Percentiles rank a stretch among this genome's conserved stretches.
Evolutionary conservation across 345 rosid genomes (phyloP).

Genomic region (Ailanthus altissimus): DNA sequence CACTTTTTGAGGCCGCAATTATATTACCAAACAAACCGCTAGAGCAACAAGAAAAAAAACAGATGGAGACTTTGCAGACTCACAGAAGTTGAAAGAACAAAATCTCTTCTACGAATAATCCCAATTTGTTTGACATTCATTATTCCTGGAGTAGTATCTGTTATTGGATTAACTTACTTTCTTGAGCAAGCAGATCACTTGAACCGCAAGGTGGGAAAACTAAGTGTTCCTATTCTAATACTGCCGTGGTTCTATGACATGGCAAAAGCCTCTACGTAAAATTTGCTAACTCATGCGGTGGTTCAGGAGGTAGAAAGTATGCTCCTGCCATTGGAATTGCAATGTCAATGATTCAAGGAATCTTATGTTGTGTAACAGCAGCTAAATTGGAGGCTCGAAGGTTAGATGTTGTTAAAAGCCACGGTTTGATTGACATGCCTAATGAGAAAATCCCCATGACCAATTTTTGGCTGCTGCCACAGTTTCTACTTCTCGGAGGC

Average conservation of each 20-base stretch:
- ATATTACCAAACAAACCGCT: constrained; percentile 28
- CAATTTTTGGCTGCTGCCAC: constrained; percentile 43
- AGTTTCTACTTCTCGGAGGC: constrained; percentile 36
- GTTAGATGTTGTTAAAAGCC: constrained; percentile 21
- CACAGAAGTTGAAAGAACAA: constrained; percentile 46
- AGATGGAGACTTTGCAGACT: constrained; percentile 48
- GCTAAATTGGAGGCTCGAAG: constrained; percentile 41
- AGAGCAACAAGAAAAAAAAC: constrained; percentile 30
- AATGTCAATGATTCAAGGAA: constrained; percentile 36
- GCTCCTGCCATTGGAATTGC: constrained; percentile 33
- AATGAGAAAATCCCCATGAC: constrained; percentile 33
- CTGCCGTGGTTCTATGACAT: constrained; percentile 32
- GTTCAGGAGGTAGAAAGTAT: neutral
- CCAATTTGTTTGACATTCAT: constrained; percentile 36
- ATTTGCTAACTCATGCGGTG: neutral
- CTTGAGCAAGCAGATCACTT: constrained; percentile 41
- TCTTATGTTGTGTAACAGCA: constrained; percentile 34
- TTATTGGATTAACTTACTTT: constrained; percentile 41
- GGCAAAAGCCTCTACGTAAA: neutral
- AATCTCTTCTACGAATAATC: constrained; percentile 24
- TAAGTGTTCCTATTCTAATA: constrained; percentile 34
- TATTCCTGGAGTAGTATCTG: constrained; percentile 34
- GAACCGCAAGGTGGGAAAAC: constrained; percentile 29
- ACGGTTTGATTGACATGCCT: constrained; percentile 20
- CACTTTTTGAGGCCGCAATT: constrained; percentile 30